Base-by-base conservation (phyloP, 805 yeast genomes). In the Pichia californica region DNA sequence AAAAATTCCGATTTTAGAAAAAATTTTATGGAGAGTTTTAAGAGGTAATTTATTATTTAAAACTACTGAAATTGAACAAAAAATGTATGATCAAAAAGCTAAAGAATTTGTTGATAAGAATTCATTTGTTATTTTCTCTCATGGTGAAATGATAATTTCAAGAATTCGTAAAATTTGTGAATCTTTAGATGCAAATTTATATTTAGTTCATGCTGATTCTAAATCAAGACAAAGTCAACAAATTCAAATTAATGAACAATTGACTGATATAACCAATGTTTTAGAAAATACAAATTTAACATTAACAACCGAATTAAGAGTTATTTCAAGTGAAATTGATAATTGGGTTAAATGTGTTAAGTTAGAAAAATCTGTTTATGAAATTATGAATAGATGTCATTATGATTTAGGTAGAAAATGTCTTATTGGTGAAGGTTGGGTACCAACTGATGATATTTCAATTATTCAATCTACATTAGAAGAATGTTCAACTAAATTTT, bases 11-110 rank as follows among this genome's bases (percentile, higher is more conserved):
- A 70, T 82, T 2, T 69, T 93, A 49, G 88, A 88, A 59, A 84
- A 80, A 55, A 87, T 93, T 44, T 67, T 88, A 38, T 93, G 96
- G 95, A 77, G 99, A 66, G 79, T 88, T 16, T 73, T 91, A 50
- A 79, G 99, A 62, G 99, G 99, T 57, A 93, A 93, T 61, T 69
- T 94, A 51, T 87, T 76, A 56, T 76, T 89, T 61, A 81, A 81
- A 52, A 76, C 83, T 50, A 74, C 76, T 38, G 93, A 85, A 52
- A 77, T 91, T 46, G 74, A 75, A 7, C 85, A 83, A 54, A 76
- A 79, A 18, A 66, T 88, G 40, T 76, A 74, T 56, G 94, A 87
- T 54, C 61, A 74, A 34, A 73, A 77, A 55, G 55, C 79, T 19
- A 76, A 76, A 39, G 70, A 71, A 26, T 67, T 64, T 41, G 76